Conservation (phyloP, 2,329 filamentous ascomycete species). For the Penicillium corylophilum region DNA sequence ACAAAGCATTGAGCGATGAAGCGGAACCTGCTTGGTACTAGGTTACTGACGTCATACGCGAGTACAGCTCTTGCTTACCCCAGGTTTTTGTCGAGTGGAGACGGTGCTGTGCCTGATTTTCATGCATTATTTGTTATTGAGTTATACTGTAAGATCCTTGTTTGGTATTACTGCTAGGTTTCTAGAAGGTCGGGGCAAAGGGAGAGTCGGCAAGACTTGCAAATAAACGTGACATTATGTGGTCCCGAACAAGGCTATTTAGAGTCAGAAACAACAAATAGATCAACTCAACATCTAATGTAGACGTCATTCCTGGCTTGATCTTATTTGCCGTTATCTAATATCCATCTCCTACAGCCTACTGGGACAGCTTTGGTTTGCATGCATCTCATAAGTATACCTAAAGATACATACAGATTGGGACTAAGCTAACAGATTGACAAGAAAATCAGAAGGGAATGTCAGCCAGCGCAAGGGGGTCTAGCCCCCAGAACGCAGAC, state of each 20-base stretch:
- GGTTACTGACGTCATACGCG: constrained; percentile 13
- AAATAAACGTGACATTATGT: not conserved
- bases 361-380: constrained; percentile 1
- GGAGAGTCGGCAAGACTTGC: not conserved
- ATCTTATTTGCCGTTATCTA: not conserved
- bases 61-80: not conserved
- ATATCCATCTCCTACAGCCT: not conserved
- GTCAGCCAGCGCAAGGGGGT: constrained; percentile 25
- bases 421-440: constrained; percentile 16
- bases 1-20: not conserved
- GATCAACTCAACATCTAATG: not conserved
- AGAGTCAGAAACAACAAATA: not conserved
- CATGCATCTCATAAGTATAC: constrained; percentile 19
- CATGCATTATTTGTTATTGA: not conserved
- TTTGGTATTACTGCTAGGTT: not conserved
- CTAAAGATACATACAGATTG: constrained; percentile 16
- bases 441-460: constrained; percentile 20
- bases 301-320: not conserved
- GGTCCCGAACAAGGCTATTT: not conserved
- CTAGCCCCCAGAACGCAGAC: constrained; percentile 43
- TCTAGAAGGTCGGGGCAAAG: not conserved
- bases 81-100: not conserved
- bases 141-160: not conserved
- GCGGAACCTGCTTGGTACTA: constrained; percentile 1
- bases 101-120: not conserved